phyloP scores from a whole-genome alignment of 192 early-diverging fungal genomes.

The Allomyces macrogynus region DNA sequence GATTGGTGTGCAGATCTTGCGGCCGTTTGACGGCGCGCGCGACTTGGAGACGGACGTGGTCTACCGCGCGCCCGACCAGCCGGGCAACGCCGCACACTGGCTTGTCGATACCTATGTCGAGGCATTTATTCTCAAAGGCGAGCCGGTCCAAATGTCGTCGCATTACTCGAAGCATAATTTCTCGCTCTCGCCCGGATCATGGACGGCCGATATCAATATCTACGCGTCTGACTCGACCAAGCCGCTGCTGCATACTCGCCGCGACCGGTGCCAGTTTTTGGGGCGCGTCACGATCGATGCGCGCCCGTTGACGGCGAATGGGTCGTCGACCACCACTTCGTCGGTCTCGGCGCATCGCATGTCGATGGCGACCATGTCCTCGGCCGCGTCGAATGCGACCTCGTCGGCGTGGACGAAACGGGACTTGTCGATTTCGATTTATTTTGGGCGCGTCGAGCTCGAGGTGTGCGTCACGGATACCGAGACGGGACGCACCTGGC shows the following conservation, averaged over 20 bases:
- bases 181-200: background rate
- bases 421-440: background rate
- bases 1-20: background rate
- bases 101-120: background rate
- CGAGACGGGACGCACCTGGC: background rate
- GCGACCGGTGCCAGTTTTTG: background rate
- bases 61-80: background rate
- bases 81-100: background rate
- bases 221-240: background rate
- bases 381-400: background rate
- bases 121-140: background rate
- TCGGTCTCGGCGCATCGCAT: background rate
- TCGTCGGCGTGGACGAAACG: background rate
- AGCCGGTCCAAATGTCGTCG: background rate
- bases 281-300: background rate
- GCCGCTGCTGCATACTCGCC: background rate
- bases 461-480: background rate
- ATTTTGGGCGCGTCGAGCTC: background rate
- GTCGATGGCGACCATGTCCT: background rate
- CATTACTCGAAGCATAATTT: background rate
- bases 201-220: background rate
- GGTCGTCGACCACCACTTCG: background rate
- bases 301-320: background rate
- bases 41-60: background rate
- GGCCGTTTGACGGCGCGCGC: background rate